Conservation (phyloP, 805 yeast genomes). For the Yamadazyma tumulicola region DNA sequence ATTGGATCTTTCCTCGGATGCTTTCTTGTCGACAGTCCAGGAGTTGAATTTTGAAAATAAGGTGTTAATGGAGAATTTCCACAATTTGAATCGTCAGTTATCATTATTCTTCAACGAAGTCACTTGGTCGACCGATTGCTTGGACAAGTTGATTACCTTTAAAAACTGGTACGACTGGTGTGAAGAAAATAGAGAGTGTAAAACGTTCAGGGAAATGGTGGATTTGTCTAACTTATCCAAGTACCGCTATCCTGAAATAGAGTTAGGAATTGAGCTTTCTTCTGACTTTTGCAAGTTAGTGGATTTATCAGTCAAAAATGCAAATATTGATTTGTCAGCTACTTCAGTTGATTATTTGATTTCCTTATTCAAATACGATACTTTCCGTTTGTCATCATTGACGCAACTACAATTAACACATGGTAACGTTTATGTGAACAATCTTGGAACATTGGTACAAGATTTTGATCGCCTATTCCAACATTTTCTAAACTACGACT, state of each 20-base stretch:
- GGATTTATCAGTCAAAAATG: conserved; percentile 7
- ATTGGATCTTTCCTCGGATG: conserved; percentile 2
- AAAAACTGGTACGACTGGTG: conserved; percentile 15
- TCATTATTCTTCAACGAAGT: conserved; percentile 1
- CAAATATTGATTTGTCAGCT: conserved; percentile 7
- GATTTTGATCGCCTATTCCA: conserved; percentile 8
- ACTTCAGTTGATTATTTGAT: conserved; percentile 9
- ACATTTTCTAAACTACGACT: conserved; percentile 7
- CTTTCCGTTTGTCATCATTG: not conserved
- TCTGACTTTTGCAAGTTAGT: conserved; percentile 6
- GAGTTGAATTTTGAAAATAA: conserved; percentile 5
- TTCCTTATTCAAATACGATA: conserved; percentile 4
- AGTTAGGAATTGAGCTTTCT: conserved; percentile 11
- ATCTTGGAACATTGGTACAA: conserved; percentile 9
- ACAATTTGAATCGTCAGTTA: not conserved
- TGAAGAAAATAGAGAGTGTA: conserved; percentile 8
- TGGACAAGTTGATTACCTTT: conserved; percentile 8
- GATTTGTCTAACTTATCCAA: conserved; percentile 13
- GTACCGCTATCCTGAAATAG: conserved; percentile 9
- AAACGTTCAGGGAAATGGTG: conserved; percentile 6
- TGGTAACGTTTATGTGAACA: conserved; percentile 10
- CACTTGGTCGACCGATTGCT: conserved; percentile 6
- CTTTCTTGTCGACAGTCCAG: not conserved
- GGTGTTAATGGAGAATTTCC: conserved; percentile 2
- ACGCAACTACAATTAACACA: conserved; percentile 3